A percentile compares a stretch with the other conserved stretches of the same genome.
phyloP scores from a whole-genome alignment of 1,284 basidiomycete species.

The Puccinia brachypodii region DNA sequence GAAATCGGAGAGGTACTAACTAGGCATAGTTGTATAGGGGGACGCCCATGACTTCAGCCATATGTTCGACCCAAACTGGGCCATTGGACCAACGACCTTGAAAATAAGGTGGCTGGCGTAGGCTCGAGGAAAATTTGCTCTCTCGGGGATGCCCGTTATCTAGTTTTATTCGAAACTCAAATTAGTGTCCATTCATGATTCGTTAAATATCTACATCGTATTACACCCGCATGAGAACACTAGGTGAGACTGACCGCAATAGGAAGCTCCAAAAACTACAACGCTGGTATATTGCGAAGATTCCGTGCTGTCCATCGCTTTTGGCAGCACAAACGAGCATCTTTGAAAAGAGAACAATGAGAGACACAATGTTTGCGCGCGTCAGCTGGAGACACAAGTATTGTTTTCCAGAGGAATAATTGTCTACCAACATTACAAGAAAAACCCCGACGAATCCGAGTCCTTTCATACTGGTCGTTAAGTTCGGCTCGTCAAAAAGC shows the following conservation, averaged over 20 bases:
- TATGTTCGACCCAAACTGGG: slow-evolving; percentile 40
- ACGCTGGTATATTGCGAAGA: slow-evolving; percentile 10
- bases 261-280: slow-evolving; percentile 46
- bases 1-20: slow-evolving; percentile 1
- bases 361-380: neutral
- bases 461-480: neutral
- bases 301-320: neutral
- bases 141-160: slow-evolving; percentile 29
- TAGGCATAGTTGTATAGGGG: slow-evolving; percentile 41
- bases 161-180: neutral
- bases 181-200: neutral
- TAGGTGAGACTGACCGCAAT: slow-evolving; percentile 26
- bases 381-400: neutral
- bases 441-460: neutral
- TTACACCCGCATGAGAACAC: neutral
- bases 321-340: slow-evolving; percentile 8
- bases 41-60: slow-evolving; percentile 28
- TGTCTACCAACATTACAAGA: neutral
- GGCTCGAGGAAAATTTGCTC: neutral
- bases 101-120: slow-evolving; percentile 28
- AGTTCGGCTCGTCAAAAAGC: neutral
- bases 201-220: no score
- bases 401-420: neutral
- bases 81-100: slow-evolving; percentile 48
- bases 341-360: neutral